Conservation (phyloP, 345 rosid species). For the Microthlaspi erraticum region DNA sequence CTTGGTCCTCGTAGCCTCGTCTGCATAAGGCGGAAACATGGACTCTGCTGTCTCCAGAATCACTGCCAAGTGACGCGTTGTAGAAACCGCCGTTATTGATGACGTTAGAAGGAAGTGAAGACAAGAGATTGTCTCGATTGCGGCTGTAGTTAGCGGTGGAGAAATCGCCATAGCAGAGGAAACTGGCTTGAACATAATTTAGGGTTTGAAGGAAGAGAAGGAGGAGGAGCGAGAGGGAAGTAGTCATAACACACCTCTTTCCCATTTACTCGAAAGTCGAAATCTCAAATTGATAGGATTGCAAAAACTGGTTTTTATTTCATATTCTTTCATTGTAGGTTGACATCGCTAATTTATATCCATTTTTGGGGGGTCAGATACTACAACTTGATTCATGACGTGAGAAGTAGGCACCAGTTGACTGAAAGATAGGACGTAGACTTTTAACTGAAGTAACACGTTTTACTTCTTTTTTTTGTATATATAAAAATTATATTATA, state of each 20-base stretch:
- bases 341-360: background rate
- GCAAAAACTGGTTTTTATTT: background rate
- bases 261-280: slow-evolving; percentile 11
- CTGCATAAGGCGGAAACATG: slow-evolving; percentile 48
- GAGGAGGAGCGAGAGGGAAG: slow-evolving; percentile 14
- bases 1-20: slow-evolving; percentile 38
- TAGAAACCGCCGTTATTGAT: slow-evolving; percentile 43
- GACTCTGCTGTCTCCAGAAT: slow-evolving; percentile 29
- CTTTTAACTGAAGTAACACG: too few relatives aligned
- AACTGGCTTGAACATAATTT: slow-evolving; percentile 21
- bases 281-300: background rate
- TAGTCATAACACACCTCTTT: slow-evolving; percentile 1
- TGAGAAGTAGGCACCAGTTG: slow-evolving; percentile 1
- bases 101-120: slow-evolving; percentile 47
- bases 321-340: background rate
- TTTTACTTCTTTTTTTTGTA: too few relatives aligned
- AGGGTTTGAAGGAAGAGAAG: slow-evolving; percentile 18
- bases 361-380: background rate
- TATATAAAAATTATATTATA: too few relatives aligned
- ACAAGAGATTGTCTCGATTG: slow-evolving; percentile 39
- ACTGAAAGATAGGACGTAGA: background rate
- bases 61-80: slow-evolving; percentile 41
- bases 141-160: slow-evolving; percentile 36
- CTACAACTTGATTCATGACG: background rate
- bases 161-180: slow-evolving; percentile 39